Percentiles rank a stretch among this genome's conserved stretches.
phyloP scores from a whole-genome alignment of 805 yeast species.

The Candida schatavii region DNA sequence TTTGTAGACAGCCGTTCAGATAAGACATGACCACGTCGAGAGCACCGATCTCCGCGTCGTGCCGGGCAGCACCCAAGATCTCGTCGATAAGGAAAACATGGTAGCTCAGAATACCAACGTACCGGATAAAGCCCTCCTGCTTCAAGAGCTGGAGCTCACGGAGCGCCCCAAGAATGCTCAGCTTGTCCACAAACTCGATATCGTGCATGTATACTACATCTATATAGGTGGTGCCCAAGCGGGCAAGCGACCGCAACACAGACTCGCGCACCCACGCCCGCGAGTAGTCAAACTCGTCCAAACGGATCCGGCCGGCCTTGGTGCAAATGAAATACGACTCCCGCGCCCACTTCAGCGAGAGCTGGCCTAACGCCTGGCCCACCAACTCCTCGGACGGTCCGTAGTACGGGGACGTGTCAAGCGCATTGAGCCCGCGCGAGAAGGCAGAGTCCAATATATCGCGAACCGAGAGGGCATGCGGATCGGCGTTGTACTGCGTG shows the following conservation, averaged over 20 bases:
- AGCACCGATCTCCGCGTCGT: constrained; percentile 48
- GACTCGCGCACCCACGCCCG: constrained; percentile 58
- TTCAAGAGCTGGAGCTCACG: constrained; percentile 58
- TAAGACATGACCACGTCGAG: constrained; percentile 78
- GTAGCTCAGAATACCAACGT: constrained; percentile 83
- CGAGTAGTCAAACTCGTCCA: constrained; percentile 74
- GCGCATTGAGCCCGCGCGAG: constrained; percentile 63
- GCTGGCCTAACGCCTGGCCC: constrained; percentile 56
- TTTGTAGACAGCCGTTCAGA: constrained; percentile 80
- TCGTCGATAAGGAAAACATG: constrained; percentile 68
- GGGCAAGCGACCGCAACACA: constrained; percentile 60
- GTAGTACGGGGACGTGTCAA: constrained; percentile 92
- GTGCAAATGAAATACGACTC: constrained; percentile 71
- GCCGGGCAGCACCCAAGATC: constrained; percentile 42
- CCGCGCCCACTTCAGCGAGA: constrained; percentile 43
- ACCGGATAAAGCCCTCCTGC: constrained; percentile 55
- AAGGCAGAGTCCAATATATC: constrained; percentile 62
- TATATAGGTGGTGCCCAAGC: constrained; percentile 66
- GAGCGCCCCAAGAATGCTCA: constrained; percentile 60
- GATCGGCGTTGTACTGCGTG: constrained; percentile 72
- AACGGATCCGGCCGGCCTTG: constrained; percentile 75
- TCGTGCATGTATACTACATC: constrained; percentile 89
- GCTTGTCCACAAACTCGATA: constrained; percentile 69
- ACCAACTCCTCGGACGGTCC: constrained; percentile 80
- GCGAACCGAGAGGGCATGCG: constrained; percentile 54